phyloP scores from a whole-genome alignment of 1,284 basidiomycete species.

The Trametes sp. region DNA sequence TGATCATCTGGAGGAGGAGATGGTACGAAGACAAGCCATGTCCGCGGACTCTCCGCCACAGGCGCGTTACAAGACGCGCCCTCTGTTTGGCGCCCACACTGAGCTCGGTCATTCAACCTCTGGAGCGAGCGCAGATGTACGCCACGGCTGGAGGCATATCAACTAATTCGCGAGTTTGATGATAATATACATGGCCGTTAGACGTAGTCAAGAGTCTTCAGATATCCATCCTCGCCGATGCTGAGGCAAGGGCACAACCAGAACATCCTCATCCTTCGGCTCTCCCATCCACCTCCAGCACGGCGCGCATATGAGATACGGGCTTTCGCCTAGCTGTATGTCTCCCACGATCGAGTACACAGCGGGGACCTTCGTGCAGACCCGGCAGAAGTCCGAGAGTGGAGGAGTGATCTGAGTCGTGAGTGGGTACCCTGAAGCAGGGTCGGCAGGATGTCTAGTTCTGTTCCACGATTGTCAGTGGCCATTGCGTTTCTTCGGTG shows the following conservation, averaged over 20 bases:
- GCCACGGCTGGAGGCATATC: too few relatives aligned
- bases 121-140: too few relatives aligned
- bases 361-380: slow-evolving; percentile 74
- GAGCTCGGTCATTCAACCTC: background rate
- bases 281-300: slow-evolving; percentile 78
- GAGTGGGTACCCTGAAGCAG: slow-evolving; percentile 64
- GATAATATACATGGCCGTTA: background rate
- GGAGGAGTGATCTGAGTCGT: slow-evolving; percentile 68
- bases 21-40: slow-evolving; percentile 4
- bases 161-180: background rate
- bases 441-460: slow-evolving; percentile 63
- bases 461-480: slow-evolving; percentile 45
- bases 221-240: slow-evolving; percentile 47
- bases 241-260: slow-evolving; percentile 60
- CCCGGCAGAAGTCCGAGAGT: slow-evolving; percentile 68
- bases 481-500: background rate
- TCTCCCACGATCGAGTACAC: slow-evolving; percentile 71
- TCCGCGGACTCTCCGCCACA: slow-evolving; percentile 10
- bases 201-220: background rate
- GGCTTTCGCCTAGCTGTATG: slow-evolving; percentile 76
- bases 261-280: slow-evolving; percentile 49
- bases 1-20: background rate
- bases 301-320: slow-evolving; percentile 70
- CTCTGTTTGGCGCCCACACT: background rate
- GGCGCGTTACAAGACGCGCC: slow-evolving; percentile 9